Percentiles rank a stretch among this genome's conserved stretches.
Conservation (phyloP, 75 land plant species). For the Ceratopteris richardii region DNA sequence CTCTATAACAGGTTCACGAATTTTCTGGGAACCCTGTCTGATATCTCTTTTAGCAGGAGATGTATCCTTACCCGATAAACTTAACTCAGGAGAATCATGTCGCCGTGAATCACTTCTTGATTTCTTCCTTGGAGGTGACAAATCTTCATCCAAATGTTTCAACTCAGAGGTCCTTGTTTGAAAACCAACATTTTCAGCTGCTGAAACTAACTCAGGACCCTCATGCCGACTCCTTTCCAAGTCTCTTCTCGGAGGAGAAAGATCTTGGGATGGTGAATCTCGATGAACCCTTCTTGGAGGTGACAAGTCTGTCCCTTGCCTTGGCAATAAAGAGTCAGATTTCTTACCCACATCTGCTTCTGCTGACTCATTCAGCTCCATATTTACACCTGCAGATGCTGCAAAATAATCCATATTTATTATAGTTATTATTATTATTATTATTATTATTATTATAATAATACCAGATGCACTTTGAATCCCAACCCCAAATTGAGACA, state of each 20-base stretch:
- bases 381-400: too few species aligned
- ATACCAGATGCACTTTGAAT: too few species aligned
- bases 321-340: slow-evolving; percentile 1
- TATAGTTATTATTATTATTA: too few species aligned
- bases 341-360: neutral
- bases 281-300: slow-evolving; percentile 2
- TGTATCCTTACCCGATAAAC: slow-evolving; percentile 32
- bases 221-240: too few species aligned
- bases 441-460: too few species aligned
- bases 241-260: slow-evolving; percentile 18
- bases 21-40: too few species aligned
- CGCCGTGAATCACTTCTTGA: neutral
- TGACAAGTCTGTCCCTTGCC: neutral
- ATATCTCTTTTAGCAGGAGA: slow-evolving; percentile 16
- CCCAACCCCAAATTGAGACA: too few species aligned
- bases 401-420: too few species aligned
- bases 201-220: neutral
- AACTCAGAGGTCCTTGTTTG: neutral
- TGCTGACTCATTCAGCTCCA: too few species aligned
- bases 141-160: slow-evolving; percentile 8
- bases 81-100: slow-evolving; percentile 28
- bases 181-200: slow-evolving; percentile 4
- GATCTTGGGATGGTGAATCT: slow-evolving; percentile 11
- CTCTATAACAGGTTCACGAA: neutral
- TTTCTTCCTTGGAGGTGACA: slow-evolving; percentile 19